phyloP scores from a whole-genome alignment of 1,284 basidiomycete species.

The Acaromyces ingoldii region DNA sequence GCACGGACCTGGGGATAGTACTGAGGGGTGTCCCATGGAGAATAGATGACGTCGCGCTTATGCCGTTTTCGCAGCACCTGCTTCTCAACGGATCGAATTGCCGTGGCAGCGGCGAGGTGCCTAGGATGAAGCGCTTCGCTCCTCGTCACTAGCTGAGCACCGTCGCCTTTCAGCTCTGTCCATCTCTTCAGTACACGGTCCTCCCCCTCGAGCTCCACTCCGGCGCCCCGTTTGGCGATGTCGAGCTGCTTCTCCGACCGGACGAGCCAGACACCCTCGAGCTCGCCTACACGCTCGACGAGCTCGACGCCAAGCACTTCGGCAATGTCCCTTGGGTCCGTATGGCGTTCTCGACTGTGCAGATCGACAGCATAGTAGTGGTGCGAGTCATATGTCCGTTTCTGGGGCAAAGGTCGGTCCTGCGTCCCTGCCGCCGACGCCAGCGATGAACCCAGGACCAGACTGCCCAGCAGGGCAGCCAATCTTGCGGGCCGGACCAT shows the following conservation, averaged over 20 bases:
- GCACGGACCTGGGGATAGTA: constrained; percentile 32
- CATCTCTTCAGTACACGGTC: constrained; percentile 58
- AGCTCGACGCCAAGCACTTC: constrained; percentile 70
- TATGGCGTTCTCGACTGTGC: constrained; percentile 54
- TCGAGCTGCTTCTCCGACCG: constrained; percentile 54
- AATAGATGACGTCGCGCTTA: constrained; percentile 48
- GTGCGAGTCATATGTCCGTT: constrained; percentile 66
- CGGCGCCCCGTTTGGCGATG: not conserved
- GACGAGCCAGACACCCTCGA: constrained; percentile 79
- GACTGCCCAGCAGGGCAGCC: too few relatives aligned
- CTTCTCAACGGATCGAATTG: constrained; percentile 43
- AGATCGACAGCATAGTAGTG: constrained; percentile 82
- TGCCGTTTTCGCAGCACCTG: constrained; percentile 41
- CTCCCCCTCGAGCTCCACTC: not conserved
- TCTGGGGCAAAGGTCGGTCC: constrained; percentile 26
- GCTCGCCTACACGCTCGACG: constrained; percentile 80
- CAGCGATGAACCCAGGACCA: too few relatives aligned
- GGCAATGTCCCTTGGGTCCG: constrained; percentile 55
- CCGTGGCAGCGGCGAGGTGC: constrained; percentile 19
- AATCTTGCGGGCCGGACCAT: too few relatives aligned
- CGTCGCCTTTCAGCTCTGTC: constrained; percentile 15
- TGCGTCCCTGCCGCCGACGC: too few relatives aligned
- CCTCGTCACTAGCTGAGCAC: constrained; percentile 15
- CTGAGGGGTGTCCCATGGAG: constrained; percentile 38
- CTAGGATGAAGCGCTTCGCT: constrained; percentile 11